Conservation (phyloP, 208 protist genomes). For the Endotrypanum monterogeii region DNA sequence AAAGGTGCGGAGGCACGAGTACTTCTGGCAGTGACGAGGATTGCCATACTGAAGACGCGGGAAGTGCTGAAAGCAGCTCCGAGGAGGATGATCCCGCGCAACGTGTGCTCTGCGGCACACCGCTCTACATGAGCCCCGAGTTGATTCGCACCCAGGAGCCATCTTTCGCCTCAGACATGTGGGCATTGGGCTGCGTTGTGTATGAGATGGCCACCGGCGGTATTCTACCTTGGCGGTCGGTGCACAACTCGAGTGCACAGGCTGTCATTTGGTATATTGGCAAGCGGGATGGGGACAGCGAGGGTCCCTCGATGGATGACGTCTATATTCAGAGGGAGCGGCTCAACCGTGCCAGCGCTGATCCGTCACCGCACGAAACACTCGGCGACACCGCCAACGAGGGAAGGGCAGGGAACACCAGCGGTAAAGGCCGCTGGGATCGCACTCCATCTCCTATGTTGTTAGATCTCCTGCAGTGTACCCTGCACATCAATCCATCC, state of each 20-base stretch:
- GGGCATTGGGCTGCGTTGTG: conserved; percentile 88
- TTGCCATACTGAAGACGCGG: neutral
- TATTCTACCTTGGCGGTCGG: conserved; percentile 64
- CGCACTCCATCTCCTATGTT: conserved; percentile 45
- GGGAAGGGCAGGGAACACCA: neutral
- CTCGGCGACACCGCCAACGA: neutral
- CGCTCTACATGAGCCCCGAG: conserved; percentile 89
- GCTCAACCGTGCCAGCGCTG: conserved; percentile 15
- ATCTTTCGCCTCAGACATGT: conserved; percentile 83
- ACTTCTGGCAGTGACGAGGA: neutral
- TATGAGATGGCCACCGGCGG: conserved; percentile 90
- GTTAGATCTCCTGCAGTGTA: conserved; percentile 62
- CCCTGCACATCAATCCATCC: conserved; percentile 54
- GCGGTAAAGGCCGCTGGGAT: neutral
- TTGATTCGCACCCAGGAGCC: conserved; percentile 62
- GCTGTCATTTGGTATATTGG: conserved; percentile 76
- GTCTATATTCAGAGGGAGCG: conserved; percentile 31
- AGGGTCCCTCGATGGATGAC: conserved; percentile 43
- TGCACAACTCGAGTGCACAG: conserved; percentile 47
- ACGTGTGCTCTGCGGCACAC: conserved; percentile 63
- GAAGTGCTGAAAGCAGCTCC: neutral
- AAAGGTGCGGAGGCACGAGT: neutral
- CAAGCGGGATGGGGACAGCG: conserved; percentile 19
- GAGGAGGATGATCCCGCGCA: conserved; percentile 8
- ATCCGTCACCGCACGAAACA: neutral